Conservation (phyloP, 345 rosid species). For the Dipteronia dyeriana region DNA sequence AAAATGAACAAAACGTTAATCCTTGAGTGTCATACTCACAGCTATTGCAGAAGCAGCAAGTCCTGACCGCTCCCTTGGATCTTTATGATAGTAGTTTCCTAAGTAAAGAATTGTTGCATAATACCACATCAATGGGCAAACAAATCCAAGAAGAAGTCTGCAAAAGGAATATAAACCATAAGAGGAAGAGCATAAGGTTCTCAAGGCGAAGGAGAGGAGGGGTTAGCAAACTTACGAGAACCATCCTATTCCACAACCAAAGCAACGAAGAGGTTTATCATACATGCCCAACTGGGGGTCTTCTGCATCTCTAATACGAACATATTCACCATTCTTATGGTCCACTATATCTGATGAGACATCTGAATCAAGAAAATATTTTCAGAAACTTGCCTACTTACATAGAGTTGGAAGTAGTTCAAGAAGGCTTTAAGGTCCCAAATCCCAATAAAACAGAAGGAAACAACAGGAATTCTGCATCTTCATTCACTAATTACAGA, state of each 20-base stretch:
- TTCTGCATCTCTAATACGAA: conserved; percentile 48
- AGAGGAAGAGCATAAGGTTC: conserved; percentile 14
- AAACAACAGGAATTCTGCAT: not conserved
- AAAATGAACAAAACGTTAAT: conserved; percentile 8
- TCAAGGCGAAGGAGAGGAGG: not conserved
- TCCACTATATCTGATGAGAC: conserved; percentile 39
- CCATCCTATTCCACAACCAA: conserved; percentile 97
- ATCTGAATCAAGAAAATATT: conserved; percentile 33
- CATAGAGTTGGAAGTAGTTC: conserved; percentile 1
- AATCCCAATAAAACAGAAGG: not conserved
- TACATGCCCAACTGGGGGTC: conserved; percentile 55
- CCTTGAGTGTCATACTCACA: conserved; percentile 46
- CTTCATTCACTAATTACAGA: not conserved
- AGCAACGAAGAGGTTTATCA: conserved; percentile 93
- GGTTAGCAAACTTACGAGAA: conserved; percentile 56
- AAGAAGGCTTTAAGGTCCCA: not conserved
- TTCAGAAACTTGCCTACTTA: conserved; percentile 10
- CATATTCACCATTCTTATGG: conserved; percentile 50
- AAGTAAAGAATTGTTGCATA: conserved; percentile 74
- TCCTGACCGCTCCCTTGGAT: conserved; percentile 95
- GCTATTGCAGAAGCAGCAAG: conserved; percentile 94
- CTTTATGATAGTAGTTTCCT: conserved; percentile 77
- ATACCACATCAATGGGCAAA: conserved; percentile 81
- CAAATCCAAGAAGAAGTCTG: conserved; percentile 83
- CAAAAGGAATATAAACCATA: conserved; percentile 19